Conservation (phyloP, 2,329 filamentous ascomycete species). For the Neofusicoccum ribis region DNA sequence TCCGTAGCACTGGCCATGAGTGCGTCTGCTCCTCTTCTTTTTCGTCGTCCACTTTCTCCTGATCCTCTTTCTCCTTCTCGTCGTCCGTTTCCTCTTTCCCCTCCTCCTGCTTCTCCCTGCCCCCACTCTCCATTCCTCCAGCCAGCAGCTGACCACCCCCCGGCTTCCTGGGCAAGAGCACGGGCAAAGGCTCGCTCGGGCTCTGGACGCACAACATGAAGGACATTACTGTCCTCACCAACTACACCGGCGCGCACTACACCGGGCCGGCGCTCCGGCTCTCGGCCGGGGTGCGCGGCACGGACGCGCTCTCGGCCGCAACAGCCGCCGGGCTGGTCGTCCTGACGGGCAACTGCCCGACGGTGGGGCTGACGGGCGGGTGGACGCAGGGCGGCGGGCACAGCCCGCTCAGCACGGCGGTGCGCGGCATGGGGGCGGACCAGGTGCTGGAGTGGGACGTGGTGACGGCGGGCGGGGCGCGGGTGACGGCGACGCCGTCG, state of each 20-base stretch:
- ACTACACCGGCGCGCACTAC: constrained; percentile 31
- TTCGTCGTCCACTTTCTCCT: not conserved
- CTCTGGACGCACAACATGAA: constrained; percentile 41
- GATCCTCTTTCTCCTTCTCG: too few relatives aligned
- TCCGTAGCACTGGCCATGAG: constrained; percentile 41
- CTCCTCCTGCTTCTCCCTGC: too few relatives aligned
- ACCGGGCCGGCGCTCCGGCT: constrained; percentile 31
- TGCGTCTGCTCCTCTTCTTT: constrained; percentile 26
- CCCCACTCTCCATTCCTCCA: constrained; percentile 17
- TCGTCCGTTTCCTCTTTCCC: too few relatives aligned
- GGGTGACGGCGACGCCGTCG: constrained; percentile 29
- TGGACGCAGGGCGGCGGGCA: constrained; percentile 36
- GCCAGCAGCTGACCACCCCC: constrained; percentile 24
- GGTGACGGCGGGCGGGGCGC: constrained; percentile 31
- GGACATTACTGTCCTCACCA: constrained; percentile 28
- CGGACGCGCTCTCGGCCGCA: constrained; percentile 31
- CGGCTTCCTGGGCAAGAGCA: constrained; percentile 33
- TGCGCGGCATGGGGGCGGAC: constrained; percentile 32
- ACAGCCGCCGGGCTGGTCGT: constrained; percentile 25
- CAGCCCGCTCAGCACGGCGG: not conserved
- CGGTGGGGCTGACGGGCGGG: constrained; percentile 36
- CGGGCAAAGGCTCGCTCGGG: constrained; percentile 33
- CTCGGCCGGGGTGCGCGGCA: constrained; percentile 34
- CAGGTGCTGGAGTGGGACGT: constrained; percentile 35
- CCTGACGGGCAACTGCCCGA: constrained; percentile 34